Evolutionary conservation across 2,329 filamentous ascomycete species (phyloP), one percentile per base, ranked within the genome.

Genomic region (Aspergillus fijiensis): DNA sequence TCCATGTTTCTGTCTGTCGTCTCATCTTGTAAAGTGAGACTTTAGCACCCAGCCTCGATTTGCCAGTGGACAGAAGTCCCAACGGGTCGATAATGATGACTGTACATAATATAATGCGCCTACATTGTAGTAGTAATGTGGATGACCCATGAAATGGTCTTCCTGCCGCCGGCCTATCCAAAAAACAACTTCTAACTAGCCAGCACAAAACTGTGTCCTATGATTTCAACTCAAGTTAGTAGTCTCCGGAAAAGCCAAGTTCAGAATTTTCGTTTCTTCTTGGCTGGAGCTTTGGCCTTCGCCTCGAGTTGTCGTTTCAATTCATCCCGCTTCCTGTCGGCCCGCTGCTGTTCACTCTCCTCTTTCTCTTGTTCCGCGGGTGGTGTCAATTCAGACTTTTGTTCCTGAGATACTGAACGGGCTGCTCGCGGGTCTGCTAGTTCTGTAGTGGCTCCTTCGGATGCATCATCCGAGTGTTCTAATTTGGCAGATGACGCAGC

Each of bases 241-340:
- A 10, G 27, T 29, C 27, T 12, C 11, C n/a, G n/a, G 33, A 59
- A 10, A 10, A 33, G 27, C 42, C 10, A 51, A 48, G 10, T 10
- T 76, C 70, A 86, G 63, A 86, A 86, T 60, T 76, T 84, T 58
- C 84, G 72, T 69, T 82, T 85, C 77, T 86, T 87, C 77, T 83
- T 87, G 19, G 70, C 76, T 10, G 80, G 78, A 55, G 77, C 80
- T 64, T 82, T 83, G 29, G 80, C 79, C 67, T 82, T 83, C 57
- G 74, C 76, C 55, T 81, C 81, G 16, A 85, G 67, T 48, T 81
- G 75, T 19, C 81, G 76, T 68, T 86, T 87, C 61, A 88, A 69
- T 67, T 85, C 82, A 53, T 82, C 78, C 12, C 85, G 76, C 65
- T 81, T 86, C 57, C 80, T 76, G 62, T 85, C 76, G 3, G 84